Evolutionary conservation across 495 filamentous ascomycete genomes (phyloP), one percentile per base, ranked within the genome.

Genomic region (Penicillium macrosclerotiorum): DNA sequence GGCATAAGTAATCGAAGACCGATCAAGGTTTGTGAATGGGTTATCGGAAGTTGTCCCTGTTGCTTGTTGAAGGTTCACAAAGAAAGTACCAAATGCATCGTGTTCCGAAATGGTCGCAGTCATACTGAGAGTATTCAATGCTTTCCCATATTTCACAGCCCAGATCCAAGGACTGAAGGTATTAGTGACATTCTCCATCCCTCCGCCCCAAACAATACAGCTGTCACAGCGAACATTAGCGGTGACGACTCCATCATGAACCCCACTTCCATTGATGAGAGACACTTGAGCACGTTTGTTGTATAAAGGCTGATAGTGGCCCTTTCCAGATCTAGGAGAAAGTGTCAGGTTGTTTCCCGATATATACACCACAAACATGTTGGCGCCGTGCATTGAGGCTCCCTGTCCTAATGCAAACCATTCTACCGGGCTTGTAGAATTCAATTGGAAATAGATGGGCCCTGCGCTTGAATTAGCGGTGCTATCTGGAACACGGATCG

Each of bases 341-440:
- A 87, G 46, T 0, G 86, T 90, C 53, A 88, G 71, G n/a, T 61
- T 64, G 50, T 85, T 80, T 9, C 52, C 54, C 3, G 80, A 78
- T 13, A 78, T 62, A 60, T 88, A 89, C 49, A 86, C 75, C 23
- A 89, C 59, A 50, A 88, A 88, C 24, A 90, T 85, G 50, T 80
- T 81, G 12, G 86, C 67, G 12, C 75, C 80, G 1, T 60, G 53
- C 86, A 90, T 90, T 22, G 52, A 50, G 0, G 43, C 51, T 11
- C 86, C 86, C 31, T 84, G 81, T 6, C 84, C 86, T 5, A 87
- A 62, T 1, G 73, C 82, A 16, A 85, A 76, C 85, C 86, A 90
- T 58, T 75, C 62, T 51, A 79, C 72, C 0, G 66, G 65, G 3
- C 70, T 65, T 0, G 85, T 82, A 2, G 84, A 81, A 23, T 63